Evolutionary conservation across 495 filamentous ascomycete species (phyloP).

Genomic region (Neurospora sp.): DNA sequence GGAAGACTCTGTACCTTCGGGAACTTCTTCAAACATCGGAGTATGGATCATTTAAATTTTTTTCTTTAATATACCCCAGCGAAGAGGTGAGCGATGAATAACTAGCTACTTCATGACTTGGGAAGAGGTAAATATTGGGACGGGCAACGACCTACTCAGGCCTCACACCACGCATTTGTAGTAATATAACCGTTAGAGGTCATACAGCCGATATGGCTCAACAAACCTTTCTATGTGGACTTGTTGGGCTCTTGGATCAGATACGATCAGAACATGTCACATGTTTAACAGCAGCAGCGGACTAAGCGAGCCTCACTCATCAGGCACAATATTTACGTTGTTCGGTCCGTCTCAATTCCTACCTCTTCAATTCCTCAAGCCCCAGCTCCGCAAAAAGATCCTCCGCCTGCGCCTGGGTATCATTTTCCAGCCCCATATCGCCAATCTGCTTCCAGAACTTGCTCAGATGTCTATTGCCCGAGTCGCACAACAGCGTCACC

Average conservation of each 20-base stretch:
- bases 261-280: neutral
- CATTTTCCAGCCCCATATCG: conserved; percentile 49
- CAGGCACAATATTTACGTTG: neutral
- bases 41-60: conserved; percentile 4
- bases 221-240: neutral
- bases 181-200: neutral
- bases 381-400: conserved; percentile 28
- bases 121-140: neutral
- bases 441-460: conserved; percentile 87
- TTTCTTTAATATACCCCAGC: neutral
- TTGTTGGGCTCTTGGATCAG: neutral
- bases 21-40: neutral
- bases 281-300: neutral
- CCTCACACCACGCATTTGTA: neutral
- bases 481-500: conserved; percentile 89
- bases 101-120: conserved; percentile 1
- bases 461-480: conserved; percentile 79
- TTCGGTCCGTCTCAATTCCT: neutral
- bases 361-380: conserved; percentile 18
- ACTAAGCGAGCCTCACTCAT: neutral
- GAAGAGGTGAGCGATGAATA: neutral
- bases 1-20: neutral
- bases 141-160: neutral
- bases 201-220: neutral
- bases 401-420: conserved; percentile 6